A percentile compares a stretch with the other conserved stretches of the same genome.
These are phyloP conservation scores for Leishmania lainsoni DNA, from an alignment of 208 protist genomes.

Conservation along the genomic window DNA sequence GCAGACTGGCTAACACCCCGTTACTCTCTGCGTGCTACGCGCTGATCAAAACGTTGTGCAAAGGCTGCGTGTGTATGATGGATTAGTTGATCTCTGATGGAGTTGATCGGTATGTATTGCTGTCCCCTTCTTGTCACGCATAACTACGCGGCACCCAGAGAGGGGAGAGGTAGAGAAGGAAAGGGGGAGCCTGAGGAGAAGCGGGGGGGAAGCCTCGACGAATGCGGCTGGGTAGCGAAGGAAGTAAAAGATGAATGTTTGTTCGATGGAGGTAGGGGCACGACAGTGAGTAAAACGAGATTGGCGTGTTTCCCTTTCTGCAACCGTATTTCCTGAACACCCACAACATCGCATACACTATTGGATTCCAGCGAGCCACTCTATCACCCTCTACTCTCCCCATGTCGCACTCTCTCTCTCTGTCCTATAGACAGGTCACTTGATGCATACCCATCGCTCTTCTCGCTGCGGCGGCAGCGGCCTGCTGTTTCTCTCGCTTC, in stretches of 20 bases:
- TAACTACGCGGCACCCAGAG: background rate
- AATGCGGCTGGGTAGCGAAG: background rate
- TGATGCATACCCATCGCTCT: background rate
- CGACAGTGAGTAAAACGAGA: background rate
- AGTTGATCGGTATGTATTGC: background rate
- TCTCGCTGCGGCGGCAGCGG: no score
- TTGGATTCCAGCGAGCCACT: background rate
- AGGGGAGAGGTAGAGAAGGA: background rate
- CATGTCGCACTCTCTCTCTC: background rate
- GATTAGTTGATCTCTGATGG: background rate
- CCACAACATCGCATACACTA: background rate
- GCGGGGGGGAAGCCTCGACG: background rate
- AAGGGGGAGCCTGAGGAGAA: background rate
- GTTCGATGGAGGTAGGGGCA: background rate
- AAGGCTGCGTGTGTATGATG: background rate
- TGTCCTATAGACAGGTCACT: background rate
- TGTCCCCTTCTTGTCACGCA: background rate
- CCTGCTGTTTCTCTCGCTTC: no score
- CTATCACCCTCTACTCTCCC: background rate
- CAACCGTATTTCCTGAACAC: background rate
- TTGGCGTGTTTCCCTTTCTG: background rate
- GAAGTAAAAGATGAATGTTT: no score
- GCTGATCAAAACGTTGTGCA: background rate
- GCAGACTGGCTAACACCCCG: background rate
- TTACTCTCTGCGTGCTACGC: background rate